Evolutionary conservation across 2,329 filamentous ascomycete genomes (phyloP).

Genomic region (Trichoderma sp.): DNA sequence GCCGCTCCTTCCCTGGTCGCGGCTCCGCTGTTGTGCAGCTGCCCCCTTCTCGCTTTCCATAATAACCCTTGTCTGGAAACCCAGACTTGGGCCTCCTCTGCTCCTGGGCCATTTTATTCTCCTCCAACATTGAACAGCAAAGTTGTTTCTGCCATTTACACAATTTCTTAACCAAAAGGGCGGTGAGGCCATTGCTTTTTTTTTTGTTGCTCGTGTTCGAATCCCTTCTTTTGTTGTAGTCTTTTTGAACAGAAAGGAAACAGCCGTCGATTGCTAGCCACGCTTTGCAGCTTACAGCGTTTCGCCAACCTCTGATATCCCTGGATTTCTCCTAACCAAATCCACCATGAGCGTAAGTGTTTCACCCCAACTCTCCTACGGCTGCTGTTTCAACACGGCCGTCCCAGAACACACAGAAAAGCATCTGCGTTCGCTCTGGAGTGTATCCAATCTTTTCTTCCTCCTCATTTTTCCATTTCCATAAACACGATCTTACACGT

Average conservation of each 20-base stretch:
- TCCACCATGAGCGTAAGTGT: slow-evolving; percentile 39
- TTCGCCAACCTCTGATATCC: slow-evolving; percentile 11
- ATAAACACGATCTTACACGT: neutral
- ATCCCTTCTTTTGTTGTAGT: neutral
- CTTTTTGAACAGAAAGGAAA: neutral
- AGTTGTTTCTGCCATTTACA: slow-evolving; percentile 13
- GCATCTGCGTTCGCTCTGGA: slow-evolving; percentile 1
- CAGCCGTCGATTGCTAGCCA: neutral
- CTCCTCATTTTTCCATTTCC: neutral
- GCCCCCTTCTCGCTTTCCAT: slow-evolving; percentile 25
- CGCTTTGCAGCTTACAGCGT: slow-evolving; percentile 1
- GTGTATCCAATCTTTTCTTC: neutral
- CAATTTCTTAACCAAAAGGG: neutral
- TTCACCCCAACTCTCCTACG: slow-evolving; percentile 34
- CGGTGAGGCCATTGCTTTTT: slow-evolving; percentile 7
- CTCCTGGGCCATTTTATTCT: slow-evolving; percentile 23
- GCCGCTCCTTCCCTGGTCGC: slow-evolving; percentile 15
- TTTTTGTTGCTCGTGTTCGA: neutral
- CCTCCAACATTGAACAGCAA: slow-evolving; percentile 19
- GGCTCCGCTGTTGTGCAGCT: slow-evolving; percentile 21
- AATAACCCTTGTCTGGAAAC: slow-evolving; percentile 25
- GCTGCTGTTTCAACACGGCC: slow-evolving; percentile 33
- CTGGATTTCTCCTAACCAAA: slow-evolving; percentile 5
- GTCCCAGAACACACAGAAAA: slow-evolving; percentile 13
- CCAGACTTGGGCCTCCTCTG: slow-evolving; percentile 21